These are phyloP conservation scores for Corymbia maculata DNA, from an alignment of 345 rosid species.

Conservation along the genomic window DNA sequence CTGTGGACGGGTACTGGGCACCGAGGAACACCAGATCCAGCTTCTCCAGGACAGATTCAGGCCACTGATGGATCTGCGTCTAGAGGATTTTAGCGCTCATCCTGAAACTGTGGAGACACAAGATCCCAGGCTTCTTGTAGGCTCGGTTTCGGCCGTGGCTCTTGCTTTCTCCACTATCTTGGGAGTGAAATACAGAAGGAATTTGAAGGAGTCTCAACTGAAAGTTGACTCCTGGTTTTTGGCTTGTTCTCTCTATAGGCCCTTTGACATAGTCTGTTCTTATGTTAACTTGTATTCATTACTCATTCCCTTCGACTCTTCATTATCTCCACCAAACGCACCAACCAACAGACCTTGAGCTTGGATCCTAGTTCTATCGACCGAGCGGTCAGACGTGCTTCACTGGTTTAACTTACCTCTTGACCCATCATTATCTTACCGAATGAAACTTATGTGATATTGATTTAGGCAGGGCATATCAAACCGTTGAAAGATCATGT, in stretches of 20 bases:
- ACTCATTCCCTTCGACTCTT: neutral
- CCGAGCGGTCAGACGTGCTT: neutral
- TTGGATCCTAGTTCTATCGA: neutral
- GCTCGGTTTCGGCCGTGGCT: neutral
- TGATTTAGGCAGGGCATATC: neutral
- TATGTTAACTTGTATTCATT: neutral
- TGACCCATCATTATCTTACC: neutral
- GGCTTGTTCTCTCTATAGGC: neutral
- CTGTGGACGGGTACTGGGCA: slow-evolving; percentile 24
- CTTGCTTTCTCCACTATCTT: neutral
- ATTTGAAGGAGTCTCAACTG: neutral
- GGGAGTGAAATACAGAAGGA: neutral
- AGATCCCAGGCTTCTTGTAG: neutral
- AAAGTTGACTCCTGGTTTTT: neutral
- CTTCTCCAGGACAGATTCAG: slow-evolving; percentile 2
- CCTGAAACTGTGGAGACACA: slow-evolving; percentile 36
- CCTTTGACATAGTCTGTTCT: neutral
- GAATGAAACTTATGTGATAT: neutral
- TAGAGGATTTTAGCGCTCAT: slow-evolving; percentile 25
- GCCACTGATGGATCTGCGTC: slow-evolving; percentile 7
- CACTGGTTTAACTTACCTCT: neutral
- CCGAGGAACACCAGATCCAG: slow-evolving; percentile 31
- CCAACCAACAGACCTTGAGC: neutral
- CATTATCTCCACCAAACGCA: no score
- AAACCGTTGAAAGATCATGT: neutral